A percentile compares a stretch with the other conserved stretches of the same genome.
Evolutionary conservation across 73 alveolate species (phyloP).

Genomic region (Durusdinium trenchii): DNA sequence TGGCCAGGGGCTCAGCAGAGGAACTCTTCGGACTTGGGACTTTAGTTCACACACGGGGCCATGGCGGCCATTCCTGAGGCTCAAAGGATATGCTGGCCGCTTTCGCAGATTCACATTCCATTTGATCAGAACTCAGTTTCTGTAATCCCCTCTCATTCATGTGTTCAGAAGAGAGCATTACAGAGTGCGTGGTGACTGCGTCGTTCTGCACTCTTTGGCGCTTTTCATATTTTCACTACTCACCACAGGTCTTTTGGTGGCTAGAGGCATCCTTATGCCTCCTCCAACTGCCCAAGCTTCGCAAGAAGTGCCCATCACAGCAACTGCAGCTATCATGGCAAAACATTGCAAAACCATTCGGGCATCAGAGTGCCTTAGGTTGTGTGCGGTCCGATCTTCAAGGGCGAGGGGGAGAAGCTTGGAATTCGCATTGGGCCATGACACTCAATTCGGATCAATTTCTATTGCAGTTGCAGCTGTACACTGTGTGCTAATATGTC

Average conservation of each 20-base stretch:
- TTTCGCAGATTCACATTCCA: neutral
- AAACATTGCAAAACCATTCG: neutral
- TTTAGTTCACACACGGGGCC: neutral
- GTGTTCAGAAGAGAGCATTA: no score
- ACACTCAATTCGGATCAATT: neutral
- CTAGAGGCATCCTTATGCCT: slow-evolving; percentile 62
- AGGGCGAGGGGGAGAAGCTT: slow-evolving; percentile 69
- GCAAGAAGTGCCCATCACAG: neutral
- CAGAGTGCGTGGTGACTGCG: no score
- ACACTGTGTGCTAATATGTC: neutral
- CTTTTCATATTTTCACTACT: neutral
- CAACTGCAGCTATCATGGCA: neutral
- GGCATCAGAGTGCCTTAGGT: neutral
- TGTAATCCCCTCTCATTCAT: neutral
- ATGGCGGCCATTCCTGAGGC: slow-evolving; percentile 7
- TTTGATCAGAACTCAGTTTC: neutral
- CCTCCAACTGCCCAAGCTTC: slow-evolving; percentile 37
- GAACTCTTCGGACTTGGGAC: neutral
- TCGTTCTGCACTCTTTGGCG: no score
- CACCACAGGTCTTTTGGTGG: slow-evolving; percentile 37
- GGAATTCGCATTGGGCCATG: slow-evolving; percentile 83
- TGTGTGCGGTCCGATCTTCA: slow-evolving; percentile 45
- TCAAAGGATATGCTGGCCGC: slow-evolving; percentile 39
- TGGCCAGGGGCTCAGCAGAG: slow-evolving; percentile 25
- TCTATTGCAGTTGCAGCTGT: neutral